phyloP scores from a whole-genome alignment of 441 rosid species.

The Populus hybrid region DNA sequence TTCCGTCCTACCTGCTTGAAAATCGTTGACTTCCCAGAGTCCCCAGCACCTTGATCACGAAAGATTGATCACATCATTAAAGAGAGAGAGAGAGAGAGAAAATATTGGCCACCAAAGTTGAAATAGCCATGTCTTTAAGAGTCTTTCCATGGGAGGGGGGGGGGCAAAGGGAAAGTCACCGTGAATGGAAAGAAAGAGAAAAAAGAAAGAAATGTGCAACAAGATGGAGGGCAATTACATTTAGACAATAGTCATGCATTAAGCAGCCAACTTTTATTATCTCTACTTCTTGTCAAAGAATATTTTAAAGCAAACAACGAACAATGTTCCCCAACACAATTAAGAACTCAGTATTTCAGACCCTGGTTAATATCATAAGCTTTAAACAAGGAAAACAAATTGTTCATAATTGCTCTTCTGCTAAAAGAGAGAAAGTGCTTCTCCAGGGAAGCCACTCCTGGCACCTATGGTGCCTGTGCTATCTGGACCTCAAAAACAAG shows the following conservation, averaged over 20 bases:
- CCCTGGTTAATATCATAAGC: background rate
- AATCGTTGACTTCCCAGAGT: conserved; percentile 97
- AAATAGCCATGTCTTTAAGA: background rate
- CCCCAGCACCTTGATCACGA: conserved; percentile 79
- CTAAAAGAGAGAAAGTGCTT: background rate
- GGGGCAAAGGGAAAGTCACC: background rate
- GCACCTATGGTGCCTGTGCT: background rate
- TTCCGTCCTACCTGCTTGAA: conserved; percentile 80
- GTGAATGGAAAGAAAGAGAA: background rate
- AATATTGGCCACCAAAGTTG: background rate
- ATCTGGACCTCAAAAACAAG: background rate
- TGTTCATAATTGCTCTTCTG: background rate
- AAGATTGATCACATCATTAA: conserved; percentile 1
- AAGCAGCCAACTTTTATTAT: background rate
- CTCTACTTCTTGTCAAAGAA: background rate
- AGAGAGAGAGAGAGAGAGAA: background rate
- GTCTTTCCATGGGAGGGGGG: background rate
- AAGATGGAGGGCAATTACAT: background rate
- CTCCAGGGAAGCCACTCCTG: background rate
- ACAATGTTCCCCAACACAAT: background rate
- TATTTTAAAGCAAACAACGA: background rate
- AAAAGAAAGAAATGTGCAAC: background rate
- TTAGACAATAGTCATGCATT: background rate
- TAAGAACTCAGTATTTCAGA: background rate
- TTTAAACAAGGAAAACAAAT: background rate